Evolutionary conservation across 495 filamentous ascomycete genomes (phyloP).

Genomic region (Cercophora newfieldiana): DNA sequence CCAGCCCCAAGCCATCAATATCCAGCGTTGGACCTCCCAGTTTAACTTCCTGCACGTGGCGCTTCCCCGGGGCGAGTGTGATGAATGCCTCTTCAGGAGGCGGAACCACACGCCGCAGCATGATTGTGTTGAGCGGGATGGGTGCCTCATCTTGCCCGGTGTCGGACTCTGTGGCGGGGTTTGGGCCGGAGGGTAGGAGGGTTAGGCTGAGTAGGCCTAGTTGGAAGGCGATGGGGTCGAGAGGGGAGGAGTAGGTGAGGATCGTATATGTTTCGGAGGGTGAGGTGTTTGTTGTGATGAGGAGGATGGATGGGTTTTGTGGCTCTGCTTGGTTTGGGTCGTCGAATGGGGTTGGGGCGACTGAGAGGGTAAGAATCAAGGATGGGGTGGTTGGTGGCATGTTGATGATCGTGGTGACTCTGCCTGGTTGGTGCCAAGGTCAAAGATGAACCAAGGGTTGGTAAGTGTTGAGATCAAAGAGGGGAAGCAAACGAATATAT

Average conservation of each 20-base stretch:
- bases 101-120: conserved; percentile 48
- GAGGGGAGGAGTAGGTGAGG: conserved; percentile 50
- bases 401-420: neutral
- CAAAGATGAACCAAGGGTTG: too few relatives aligned
- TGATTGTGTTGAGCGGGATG: conserved; percentile 43
- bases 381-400: neutral
- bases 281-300: conserved; percentile 46
- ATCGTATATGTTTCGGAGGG: conserved; percentile 44
- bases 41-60: neutral
- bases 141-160: neutral
- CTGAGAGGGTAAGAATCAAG: neutral
- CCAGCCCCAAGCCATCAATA: neutral
- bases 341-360: neutral
- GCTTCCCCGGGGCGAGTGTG: conserved; percentile 37
- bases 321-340: neutral
- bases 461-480: too few relatives aligned
- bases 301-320: conserved; percentile 22
- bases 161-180: neutral
- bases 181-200: conserved; percentile 33
- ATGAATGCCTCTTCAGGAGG: conserved; percentile 43
- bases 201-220: conserved; percentile 49
- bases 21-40: neutral
- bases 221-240: conserved; percentile 48
- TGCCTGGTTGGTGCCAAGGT: too few relatives aligned
- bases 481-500: neutral